Conservation (phyloP, 1,139 yeast species). For the Dujonia santamariae region DNA sequence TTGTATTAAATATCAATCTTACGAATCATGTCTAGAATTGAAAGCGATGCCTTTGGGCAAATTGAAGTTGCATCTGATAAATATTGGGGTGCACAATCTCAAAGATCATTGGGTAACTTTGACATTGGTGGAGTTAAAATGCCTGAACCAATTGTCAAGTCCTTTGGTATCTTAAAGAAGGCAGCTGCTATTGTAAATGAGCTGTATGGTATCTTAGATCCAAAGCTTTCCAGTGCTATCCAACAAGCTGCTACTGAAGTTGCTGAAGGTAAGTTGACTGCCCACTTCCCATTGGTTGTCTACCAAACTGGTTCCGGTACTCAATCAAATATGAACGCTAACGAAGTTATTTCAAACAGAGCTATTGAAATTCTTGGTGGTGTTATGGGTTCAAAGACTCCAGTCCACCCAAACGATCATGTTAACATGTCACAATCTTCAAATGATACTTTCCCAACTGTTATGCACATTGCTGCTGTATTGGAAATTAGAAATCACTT, state of each 20-base stretch:
- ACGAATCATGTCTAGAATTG: slow-evolving; percentile 51
- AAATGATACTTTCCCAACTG: slow-evolving; percentile 98
- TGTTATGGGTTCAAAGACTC: slow-evolving; percentile 80
- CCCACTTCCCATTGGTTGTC: slow-evolving; percentile 95
- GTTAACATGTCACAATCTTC: slow-evolving; percentile 98
- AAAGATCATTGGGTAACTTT: slow-evolving; percentile 88
- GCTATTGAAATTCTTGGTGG: slow-evolving; percentile 97
- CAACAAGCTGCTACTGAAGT: slow-evolving; percentile 96
- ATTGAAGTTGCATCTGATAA: slow-evolving; percentile 81
- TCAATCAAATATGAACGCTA: slow-evolving; percentile 98
- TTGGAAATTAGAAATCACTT: slow-evolving; percentile 74
- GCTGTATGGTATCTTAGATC: slow-evolving; percentile 75
- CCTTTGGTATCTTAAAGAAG: slow-evolving; percentile 91
- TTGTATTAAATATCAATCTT: too few species aligned
- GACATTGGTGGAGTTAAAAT: slow-evolving; percentile 94
- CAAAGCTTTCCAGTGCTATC: slow-evolving; percentile 79
- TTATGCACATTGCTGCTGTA: slow-evolving; percentile 98
- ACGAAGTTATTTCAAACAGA: slow-evolving; percentile 96
- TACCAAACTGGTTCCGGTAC: slow-evolving; percentile 99
- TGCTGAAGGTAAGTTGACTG: slow-evolving; percentile 83
- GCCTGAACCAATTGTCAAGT: slow-evolving; percentile 87
- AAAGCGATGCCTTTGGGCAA: slow-evolving; percentile 95
- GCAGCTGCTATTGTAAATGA: slow-evolving; percentile 93
- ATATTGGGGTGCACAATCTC: slow-evolving; percentile 99
- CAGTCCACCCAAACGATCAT: slow-evolving; percentile 98